A percentile compares a stretch with the other conserved stretches of the same genome.
phyloP scores from a whole-genome alignment of 176 grass and related monocot genomes.

The Carex scoparia region DNA sequence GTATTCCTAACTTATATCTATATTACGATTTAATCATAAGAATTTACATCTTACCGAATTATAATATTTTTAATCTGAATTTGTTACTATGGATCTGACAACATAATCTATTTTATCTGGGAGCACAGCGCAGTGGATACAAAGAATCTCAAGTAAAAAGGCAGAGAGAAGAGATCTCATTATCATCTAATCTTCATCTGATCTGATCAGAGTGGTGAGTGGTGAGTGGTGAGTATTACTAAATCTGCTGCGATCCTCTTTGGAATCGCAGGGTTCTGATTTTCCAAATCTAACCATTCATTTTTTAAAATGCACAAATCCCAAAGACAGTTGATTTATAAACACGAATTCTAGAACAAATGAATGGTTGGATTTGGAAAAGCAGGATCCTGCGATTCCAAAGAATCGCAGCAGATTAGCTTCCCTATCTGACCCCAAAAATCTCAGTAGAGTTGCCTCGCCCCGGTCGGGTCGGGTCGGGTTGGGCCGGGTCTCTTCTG shows the following conservation, averaged over 20 bases:
- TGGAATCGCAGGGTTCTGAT: no score
- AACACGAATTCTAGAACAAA: no score
- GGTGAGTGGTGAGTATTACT: no score
- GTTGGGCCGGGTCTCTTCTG: background rate
- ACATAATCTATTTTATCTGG: background rate
- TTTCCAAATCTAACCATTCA: no score
- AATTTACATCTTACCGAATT: background rate
- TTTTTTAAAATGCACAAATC: no score
- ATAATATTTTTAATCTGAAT: background rate
- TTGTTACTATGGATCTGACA: background rate
- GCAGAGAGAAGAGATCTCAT: background rate
- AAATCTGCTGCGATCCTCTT: no score
- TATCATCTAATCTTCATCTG: background rate
- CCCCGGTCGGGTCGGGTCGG: background rate
- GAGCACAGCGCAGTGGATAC: background rate
- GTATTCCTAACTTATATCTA: background rate
- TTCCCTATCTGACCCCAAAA: background rate
- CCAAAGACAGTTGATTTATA: no score
- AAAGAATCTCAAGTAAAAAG: background rate
- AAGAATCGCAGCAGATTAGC: no score
- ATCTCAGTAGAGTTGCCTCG: background rate
- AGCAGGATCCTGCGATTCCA: no score
- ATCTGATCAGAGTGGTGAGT: background rate
- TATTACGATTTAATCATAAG: background rate
- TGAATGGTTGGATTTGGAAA: no score